Evolutionary conservation across 140 eudicot species (phyloP).

Genomic region (Senecio squalidus): DNA sequence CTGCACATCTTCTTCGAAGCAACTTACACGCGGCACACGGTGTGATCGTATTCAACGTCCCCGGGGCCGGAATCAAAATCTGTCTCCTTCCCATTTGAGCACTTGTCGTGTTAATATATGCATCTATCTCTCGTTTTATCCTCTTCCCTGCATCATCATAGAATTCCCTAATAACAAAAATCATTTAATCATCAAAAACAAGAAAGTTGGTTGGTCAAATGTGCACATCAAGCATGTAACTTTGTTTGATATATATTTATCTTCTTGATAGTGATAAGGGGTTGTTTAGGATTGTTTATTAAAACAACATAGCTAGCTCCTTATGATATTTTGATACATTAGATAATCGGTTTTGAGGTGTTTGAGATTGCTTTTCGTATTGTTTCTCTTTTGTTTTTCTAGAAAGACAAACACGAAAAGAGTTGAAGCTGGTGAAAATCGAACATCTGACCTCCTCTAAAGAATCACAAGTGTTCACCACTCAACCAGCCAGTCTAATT

Average conservation of each 20-base stretch:
- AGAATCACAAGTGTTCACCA: no score
- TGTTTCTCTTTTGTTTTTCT: no score
- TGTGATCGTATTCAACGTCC: conserved; percentile 58
- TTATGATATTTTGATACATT: no score
- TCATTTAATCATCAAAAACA: conserved; percentile 4
- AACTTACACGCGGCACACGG: conserved; percentile 95
- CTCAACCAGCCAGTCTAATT: no score
- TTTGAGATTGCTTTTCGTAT: no score
- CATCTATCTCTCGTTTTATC: conserved; percentile 62
- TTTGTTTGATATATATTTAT: background rate
- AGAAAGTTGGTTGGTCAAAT: background rate
- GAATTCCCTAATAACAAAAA: conserved; percentile 33
- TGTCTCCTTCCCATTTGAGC: conserved; percentile 63
- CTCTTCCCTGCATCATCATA: conserved; percentile 73
- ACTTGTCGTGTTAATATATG: conserved; percentile 19
- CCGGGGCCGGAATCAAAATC: conserved; percentile 44
- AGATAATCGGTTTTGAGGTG: no score
- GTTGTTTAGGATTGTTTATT: no score
- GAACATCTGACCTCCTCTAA: no score
- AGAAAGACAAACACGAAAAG: no score
- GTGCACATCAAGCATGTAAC: background rate
- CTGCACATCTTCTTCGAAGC: conserved; percentile 77
- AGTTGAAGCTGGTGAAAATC: no score
- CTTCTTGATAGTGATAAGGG: background rate
- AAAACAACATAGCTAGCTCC: no score